Evolutionary conservation across 176 grass and related monocot genomes (phyloP).

Genomic region (Leersia perrieri): DNA sequence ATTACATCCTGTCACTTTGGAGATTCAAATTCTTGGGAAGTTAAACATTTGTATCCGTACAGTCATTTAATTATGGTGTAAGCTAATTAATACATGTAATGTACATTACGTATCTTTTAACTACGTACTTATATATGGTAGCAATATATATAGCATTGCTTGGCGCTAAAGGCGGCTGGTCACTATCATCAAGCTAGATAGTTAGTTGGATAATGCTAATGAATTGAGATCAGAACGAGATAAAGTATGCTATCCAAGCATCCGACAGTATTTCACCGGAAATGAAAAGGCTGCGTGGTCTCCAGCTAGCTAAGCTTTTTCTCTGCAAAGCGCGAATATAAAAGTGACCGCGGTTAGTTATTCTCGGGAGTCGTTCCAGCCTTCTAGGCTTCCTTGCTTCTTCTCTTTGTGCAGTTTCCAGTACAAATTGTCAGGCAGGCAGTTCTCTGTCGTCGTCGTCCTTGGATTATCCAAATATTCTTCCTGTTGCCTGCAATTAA

Average conservation of each 20-base stretch:
- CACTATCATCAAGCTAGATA: background rate
- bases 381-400: slow-evolving; percentile 18
- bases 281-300: slow-evolving; percentile 39
- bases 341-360: slow-evolving; percentile 55
- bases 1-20: background rate
- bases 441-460: slow-evolving; percentile 15
- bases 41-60: background rate
- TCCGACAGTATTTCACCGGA: slow-evolving; percentile 52
- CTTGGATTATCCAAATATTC: background rate
- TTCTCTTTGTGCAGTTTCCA: slow-evolving; percentile 12
- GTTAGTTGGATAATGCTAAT: background rate
- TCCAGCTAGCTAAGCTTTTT: slow-evolving; percentile 26
- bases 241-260: slow-evolving; percentile 2
- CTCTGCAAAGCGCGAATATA: slow-evolving; percentile 35
- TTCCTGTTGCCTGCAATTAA: background rate
- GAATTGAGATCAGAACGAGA: background rate
- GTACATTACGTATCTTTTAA: background rate
- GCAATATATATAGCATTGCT: background rate
- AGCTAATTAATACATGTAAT: background rate
- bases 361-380: slow-evolving; percentile 43
- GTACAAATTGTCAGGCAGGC: slow-evolving; percentile 2
- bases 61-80: background rate
- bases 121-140: too few relatives aligned
- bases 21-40: background rate
- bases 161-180: background rate